Evolutionary conservation across 352 stramenopile species (phyloP).

Genomic region (Halophytophthora polymorphica): DNA sequence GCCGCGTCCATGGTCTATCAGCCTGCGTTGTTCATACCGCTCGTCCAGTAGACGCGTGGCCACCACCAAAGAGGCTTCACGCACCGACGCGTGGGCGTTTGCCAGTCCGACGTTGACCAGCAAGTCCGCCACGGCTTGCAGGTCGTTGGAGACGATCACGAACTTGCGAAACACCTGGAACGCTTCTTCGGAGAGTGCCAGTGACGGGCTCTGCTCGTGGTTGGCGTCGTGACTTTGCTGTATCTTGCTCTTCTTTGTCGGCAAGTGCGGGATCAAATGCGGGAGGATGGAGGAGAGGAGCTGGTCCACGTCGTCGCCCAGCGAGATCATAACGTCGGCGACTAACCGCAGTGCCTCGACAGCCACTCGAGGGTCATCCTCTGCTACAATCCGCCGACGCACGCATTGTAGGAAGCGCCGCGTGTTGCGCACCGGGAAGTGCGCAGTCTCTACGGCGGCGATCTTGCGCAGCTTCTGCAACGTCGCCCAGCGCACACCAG

Average conservation of each 20-base stretch:
- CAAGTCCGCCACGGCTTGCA: slow-evolving; percentile 50
- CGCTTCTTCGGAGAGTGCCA: slow-evolving; percentile 46
- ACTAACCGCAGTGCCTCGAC: slow-evolving; percentile 56
- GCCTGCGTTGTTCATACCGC: slow-evolving; percentile 29
- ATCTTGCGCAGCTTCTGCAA: slow-evolving; percentile 67
- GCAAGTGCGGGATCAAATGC: slow-evolving; percentile 53
- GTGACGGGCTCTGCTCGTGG: slow-evolving; percentile 4
- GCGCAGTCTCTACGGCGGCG: slow-evolving; percentile 52
- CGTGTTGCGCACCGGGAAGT: slow-evolving; percentile 71
- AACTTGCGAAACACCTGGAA: slow-evolving; percentile 70
- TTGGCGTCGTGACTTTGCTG: slow-evolving; percentile 12
- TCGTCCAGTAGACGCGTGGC: slow-evolving; percentile 58
- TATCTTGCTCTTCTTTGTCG: slow-evolving; percentile 10
- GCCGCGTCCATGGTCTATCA: slow-evolving; percentile 1
- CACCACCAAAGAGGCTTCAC: slow-evolving; percentile 46
- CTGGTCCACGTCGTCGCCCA: slow-evolving; percentile 63
- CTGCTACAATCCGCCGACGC: slow-evolving; percentile 43
- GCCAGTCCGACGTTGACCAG: slow-evolving; percentile 64
- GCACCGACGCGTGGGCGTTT: slow-evolving; percentile 29
- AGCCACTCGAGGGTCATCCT: slow-evolving; percentile 36
- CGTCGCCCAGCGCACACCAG: slow-evolving; percentile 42
- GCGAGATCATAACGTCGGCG: slow-evolving; percentile 61
- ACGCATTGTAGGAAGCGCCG: slow-evolving; percentile 72
- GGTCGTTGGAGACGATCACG: slow-evolving; percentile 50
- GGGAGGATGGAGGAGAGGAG: slow-evolving; percentile 66